Evolutionary conservation across 2,329 filamentous ascomycete genomes (phyloP).

Genomic region (Colletotrichum tabaci): DNA sequence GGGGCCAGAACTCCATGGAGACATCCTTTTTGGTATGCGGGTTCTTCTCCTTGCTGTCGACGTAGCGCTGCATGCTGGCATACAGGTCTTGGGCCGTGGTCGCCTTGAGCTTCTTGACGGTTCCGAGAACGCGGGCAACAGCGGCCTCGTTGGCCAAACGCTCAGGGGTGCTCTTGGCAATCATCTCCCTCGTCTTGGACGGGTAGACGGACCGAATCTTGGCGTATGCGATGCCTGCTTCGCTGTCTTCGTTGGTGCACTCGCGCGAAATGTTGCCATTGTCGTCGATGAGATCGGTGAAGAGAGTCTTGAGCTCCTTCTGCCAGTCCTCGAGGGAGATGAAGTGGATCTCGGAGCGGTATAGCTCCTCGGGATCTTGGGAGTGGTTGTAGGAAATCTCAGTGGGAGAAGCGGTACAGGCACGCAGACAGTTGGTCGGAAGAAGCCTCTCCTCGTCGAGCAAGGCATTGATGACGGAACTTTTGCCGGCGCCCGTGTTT

Average conservation of each 20-base stretch:
- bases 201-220: constrained; percentile 65
- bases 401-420: constrained; percentile 74
- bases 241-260: constrained; percentile 57
- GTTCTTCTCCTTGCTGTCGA: constrained; percentile 50
- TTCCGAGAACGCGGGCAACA: constrained; percentile 47
- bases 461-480: constrained; percentile 74
- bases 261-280: constrained; percentile 57
- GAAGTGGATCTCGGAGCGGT: constrained; percentile 72
- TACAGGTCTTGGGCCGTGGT: constrained; percentile 45
- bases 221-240: constrained; percentile 58
- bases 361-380: constrained; percentile 54
- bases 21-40: constrained; percentile 31
- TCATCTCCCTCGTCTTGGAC: constrained; percentile 46
- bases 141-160: constrained; percentile 45
- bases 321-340: constrained; percentile 68
- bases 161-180: constrained; percentile 44
- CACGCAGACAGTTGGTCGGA: constrained; percentile 67
- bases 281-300: constrained; percentile 62
- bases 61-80: constrained; percentile 46
- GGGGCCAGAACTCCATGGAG: constrained; percentile 59
- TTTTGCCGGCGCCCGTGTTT: constrained; percentile 75
- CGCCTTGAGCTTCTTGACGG: constrained; percentile 44
- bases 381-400: constrained; percentile 72
- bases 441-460: constrained; percentile 71
- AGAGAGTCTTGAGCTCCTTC: constrained; percentile 64